Evolutionary conservation across 2,329 filamentous ascomycete species (phyloP), one percentile per base, ranked within the genome.

Genomic region (Fusarium sp.): DNA sequence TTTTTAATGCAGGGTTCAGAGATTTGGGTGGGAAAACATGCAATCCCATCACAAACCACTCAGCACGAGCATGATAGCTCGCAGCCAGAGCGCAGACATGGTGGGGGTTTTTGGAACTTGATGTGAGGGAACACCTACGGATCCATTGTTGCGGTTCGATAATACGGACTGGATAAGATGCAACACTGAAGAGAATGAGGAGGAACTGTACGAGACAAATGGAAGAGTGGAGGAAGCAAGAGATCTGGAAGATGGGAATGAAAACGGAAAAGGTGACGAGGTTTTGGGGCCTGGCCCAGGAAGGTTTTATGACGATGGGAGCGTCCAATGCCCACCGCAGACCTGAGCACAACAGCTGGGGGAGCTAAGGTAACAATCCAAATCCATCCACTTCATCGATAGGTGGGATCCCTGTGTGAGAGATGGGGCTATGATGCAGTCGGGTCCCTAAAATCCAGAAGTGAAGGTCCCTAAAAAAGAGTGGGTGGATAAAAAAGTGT

Each of bases 221-320:
- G 38, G 60, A 68, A 61, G 52, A 67, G 64, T 65, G 54, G 67
- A 67, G 59, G 67, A 64, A 58, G 57, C 33, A 55, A 65, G 35
- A 14, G 38, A 65, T 75, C 57, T 76, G 63, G 42, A 67, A 64
- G 56, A 65, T 38, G 49, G 49, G n/a, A 64, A 57, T 56, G 58
- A 32, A 62, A 64, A 58, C 35, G 60, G 52, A 40, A 64, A 60
- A 75, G 73, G 67, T 74, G 69, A 74, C 63, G 73, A 73, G 59
- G 69, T 71, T 68, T 55, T 60, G 65, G 52, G 65, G 67, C 69
- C 53, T 69, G 60, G 42, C 44, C 64, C 64, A 32, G 37, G 53
- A 76, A 73, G 75, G 75, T 77, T 77, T 77, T 77, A 77, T 77
- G 75, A 77, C 75, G 73, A 65, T 52, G 63, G 60, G 63, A 77